Conservation (phyloP, 208 protist species). For the Acanthamoeba castellanii region DNA sequence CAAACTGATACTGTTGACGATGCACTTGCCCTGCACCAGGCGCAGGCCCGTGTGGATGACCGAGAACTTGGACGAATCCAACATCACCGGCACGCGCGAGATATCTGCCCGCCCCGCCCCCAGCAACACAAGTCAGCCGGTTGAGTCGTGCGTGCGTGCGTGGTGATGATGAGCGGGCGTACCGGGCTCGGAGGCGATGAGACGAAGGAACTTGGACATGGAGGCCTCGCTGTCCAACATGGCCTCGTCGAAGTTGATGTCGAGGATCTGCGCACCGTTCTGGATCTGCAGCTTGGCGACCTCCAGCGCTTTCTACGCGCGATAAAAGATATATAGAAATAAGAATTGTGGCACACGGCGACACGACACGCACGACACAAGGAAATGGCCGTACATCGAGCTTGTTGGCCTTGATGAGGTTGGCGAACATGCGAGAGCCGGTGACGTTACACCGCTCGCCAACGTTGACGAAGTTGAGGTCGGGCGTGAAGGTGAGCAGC, state of each 20-base stretch:
- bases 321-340: no score
- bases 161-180: not conserved
- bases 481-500: slow-evolving; percentile 89
- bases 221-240: slow-evolving; percentile 94
- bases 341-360: no score
- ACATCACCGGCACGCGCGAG: slow-evolving; percentile 94
- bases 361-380: not conserved
- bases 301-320: slow-evolving; percentile 84
- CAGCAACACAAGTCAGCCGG: no score
- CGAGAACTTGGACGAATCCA: slow-evolving; percentile 97
- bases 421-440: slow-evolving; percentile 95
- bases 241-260: slow-evolving; percentile 98
- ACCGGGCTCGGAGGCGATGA: slow-evolving; percentile 92
- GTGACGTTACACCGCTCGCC: slow-evolving; percentile 98
- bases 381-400: slow-evolving; percentile 86
- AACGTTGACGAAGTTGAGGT: slow-evolving; percentile 96
- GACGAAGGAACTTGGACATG: slow-evolving; percentile 95
- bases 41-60: slow-evolving; percentile 95
- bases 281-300: slow-evolving; percentile 93
- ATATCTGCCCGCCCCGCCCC: slow-evolving; percentile 23
- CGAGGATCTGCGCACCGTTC: slow-evolving; percentile 96
- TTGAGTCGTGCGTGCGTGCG: no score
- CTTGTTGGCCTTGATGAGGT: slow-evolving; percentile 94
- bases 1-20: slow-evolving; percentile 97
- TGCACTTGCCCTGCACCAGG: slow-evolving; percentile 96